Base-by-base conservation (phyloP, 306 rosid species). In the Quercus parvula region DNA sequence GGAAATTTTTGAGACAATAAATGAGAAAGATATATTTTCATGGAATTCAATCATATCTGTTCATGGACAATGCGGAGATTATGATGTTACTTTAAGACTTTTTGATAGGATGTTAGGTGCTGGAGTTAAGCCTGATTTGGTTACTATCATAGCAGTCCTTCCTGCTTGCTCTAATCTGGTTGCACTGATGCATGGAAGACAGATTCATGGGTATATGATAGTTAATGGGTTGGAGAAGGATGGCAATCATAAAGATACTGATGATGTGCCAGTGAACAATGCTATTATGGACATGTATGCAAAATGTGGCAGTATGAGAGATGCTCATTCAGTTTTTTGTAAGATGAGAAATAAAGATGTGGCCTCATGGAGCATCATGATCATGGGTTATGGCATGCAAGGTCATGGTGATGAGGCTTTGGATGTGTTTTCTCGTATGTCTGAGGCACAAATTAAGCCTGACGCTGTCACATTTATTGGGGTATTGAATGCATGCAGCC, bases 281-380 rank as follows among this genome's bases (percentile, higher is more conserved):
- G 91, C 91, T 70, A 64, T 94, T 51, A 89, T 94, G 94, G 95
- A 91, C 85, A 92, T 92, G 98, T 90, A 94, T 78, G 89, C 95
- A 30, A 91, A 91, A 85, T 92, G 98, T 22, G 97, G 98, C 69
- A 87, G 86, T 75, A 84, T 91, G 97, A 88, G 86, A 83, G 87
- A 89, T 75, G 97, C 97, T 49, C 75, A 22, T 56, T 66, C 73
- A 83, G 73, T 91, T 84, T 94, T 94, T 63, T 78, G 86, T 55
- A 79, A 15, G 57, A 87, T 90, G 93, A 81, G 81, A 12, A 80
- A 68, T 28, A 92, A 86, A 81, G 97, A 94, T 72, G 85, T 90
- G 57, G 97, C 97, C 46, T 94, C 98, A 9, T 91, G 97, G 98
- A 94, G 92, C 84, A 91, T 94, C 77, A 82, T 94, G 90, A 87